A percentile compares a stretch with the other conserved stretches of the same genome.
Conservation (phyloP, 176 grass and related monocot genomes). For the Hyparrhenia diplandra region DNA sequence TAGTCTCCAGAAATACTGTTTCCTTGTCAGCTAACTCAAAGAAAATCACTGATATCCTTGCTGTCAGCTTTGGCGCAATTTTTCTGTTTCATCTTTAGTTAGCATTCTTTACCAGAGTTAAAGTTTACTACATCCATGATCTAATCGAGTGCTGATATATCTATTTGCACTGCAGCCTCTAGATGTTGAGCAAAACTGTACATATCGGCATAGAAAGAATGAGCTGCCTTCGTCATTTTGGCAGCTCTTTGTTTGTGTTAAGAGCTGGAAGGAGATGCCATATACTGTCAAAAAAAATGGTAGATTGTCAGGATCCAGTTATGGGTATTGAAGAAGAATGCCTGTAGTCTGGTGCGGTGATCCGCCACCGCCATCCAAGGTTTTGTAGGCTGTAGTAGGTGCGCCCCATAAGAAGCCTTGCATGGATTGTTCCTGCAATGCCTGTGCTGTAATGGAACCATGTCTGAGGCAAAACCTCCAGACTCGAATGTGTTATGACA, state of each 20-base stretch:
- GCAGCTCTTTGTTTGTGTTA: constrained; percentile 16
- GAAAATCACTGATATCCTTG: background rate
- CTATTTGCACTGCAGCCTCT: constrained; percentile 17
- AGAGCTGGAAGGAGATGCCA: constrained; percentile 7
- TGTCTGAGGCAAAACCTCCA: background rate
- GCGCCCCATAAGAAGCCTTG: background rate
- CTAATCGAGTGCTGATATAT: background rate
- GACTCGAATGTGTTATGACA: constrained; percentile 2
- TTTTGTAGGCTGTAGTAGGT: constrained; percentile 23
- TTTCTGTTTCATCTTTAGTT: background rate
- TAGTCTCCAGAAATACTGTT: background rate
- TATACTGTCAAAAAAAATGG: constrained; percentile 20
- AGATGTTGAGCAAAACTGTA: constrained; percentile 28
- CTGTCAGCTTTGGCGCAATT: background rate
- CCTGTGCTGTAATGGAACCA: background rate
- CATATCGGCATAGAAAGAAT: constrained; percentile 23
- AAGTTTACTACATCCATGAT: constrained; percentile 1
- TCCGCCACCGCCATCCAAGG: constrained; percentile 6
- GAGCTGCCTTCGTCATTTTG: constrained; percentile 20
- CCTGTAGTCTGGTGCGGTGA: constrained; percentile 9
- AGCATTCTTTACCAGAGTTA: constrained; percentile 1
- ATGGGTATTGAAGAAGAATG: constrained; percentile 23
- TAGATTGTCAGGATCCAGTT: constrained; percentile 29
- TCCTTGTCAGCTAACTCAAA: constrained; percentile 1
- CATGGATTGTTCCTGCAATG: background rate